Evolutionary conservation across 129 eudicot genomes (phyloP), one percentile per base, ranked within the genome.

Genomic region (Ambrosia trifida): DNA sequence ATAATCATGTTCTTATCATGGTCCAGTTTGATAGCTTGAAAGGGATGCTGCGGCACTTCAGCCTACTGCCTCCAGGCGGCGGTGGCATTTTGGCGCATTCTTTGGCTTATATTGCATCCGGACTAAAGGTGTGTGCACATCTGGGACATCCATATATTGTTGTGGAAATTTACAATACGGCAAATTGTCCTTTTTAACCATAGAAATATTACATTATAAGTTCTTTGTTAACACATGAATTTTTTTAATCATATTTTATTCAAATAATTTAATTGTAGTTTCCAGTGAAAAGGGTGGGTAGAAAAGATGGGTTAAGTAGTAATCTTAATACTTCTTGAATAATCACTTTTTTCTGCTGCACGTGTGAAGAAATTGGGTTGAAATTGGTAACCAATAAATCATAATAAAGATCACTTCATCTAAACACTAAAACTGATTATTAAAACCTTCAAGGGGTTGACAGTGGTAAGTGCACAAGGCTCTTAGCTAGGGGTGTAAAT

Each of bases 71-170:
- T 38, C 91, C 96, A 38, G 87, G 90, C 28, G 99, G 99, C 8
- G 94, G 97, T 66, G 99, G 99, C 67, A 82, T 94, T 74, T 77
- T 94, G 87, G 56, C 96, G 6, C 99, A 94, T 83, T 87, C 97
- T 70, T 76, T 94, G 79, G 99, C 99, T 58, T 79, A 81, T 56
- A 74, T 94, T 28, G 99, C 97, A 31, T 94, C 99, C 69, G 63
- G 32, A 68, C 66, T 94, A 74, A 89, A 94, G 99, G 99, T 94
- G 5, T 31, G 64, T 72, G 43, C 33, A 14, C 4, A 14, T 24
- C 44, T 57, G 33, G 36, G n/a, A 41, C 8, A 57, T 9, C n/a
- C 33, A 32, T 24, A 24, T 19, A 24, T 28, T 11, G 16, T 20
- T 54, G 13, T 20, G 38, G 33, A 45, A 45, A 9, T 45, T 13